A percentile compares a stretch with the other conserved stretches of the same genome.
Conservation (phyloP, 1,139 yeast species). For the Hyphopichia fennica region DNA sequence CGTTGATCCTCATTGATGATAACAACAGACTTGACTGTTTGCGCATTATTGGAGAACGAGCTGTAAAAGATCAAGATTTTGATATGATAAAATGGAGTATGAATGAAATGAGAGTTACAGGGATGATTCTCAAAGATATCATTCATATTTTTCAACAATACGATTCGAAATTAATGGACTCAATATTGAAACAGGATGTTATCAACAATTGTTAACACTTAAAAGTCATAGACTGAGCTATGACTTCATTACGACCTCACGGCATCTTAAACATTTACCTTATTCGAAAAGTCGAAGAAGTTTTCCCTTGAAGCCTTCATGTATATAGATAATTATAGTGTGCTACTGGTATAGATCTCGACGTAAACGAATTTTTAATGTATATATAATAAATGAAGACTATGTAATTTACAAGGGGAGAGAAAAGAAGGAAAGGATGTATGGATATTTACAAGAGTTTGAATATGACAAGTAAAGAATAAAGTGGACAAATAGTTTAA, state of each 20-base stretch:
- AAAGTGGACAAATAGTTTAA: too few relatives aligned
- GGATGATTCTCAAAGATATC: slow-evolving; percentile 26
- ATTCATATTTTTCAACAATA: slow-evolving; percentile 9
- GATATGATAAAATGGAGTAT: slow-evolving; percentile 31
- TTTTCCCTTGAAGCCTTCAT: too few relatives aligned
- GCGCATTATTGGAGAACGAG: slow-evolving; percentile 18
- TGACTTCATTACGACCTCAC: too few relatives aligned
- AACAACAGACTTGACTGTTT: slow-evolving; percentile 10
- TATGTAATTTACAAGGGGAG: background rate
- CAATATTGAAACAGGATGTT: slow-evolving; percentile 8
- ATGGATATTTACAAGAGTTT: slow-evolving; percentile 1
- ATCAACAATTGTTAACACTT: too few relatives aligned
- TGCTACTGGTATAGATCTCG: too few relatives aligned
- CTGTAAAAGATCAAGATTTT: slow-evolving; percentile 23
- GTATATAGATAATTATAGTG: too few relatives aligned
- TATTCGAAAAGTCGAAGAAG: too few relatives aligned
- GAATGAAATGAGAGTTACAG: slow-evolving; percentile 31
- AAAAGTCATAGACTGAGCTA: too few relatives aligned
- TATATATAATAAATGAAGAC: background rate
- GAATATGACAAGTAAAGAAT: background rate
- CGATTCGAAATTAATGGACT: slow-evolving; percentile 9
- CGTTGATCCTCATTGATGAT: background rate
- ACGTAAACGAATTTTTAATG: too few relatives aligned
- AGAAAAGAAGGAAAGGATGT: background rate
- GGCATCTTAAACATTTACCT: too few relatives aligned